Conservation (phyloP, 1,139 yeast genomes). For the Candida sp. region DNA sequence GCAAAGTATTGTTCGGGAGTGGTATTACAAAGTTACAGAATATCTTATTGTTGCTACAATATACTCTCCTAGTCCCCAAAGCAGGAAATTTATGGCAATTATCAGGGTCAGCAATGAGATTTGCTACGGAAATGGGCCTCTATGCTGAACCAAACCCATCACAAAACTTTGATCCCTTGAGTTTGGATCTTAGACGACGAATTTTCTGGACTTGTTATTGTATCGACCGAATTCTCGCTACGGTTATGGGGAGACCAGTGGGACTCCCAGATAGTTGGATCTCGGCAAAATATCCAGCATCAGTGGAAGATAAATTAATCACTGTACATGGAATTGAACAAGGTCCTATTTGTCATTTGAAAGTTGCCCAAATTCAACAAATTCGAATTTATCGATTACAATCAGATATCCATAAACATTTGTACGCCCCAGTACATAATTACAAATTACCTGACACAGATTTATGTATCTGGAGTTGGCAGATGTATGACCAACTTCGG, state of each 20-base stretch:
- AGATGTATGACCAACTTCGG: constrained; percentile 9
- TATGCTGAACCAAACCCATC: constrained; percentile 9
- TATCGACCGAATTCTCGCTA: constrained; percentile 9
- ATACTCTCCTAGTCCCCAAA: constrained; percentile 10
- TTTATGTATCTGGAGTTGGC: constrained; percentile 10
- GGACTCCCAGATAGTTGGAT: constrained; percentile 11
- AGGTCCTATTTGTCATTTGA: constrained; percentile 9
- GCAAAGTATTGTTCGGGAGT: constrained; percentile 3
- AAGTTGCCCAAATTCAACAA: constrained; percentile 9
- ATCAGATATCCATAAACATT: constrained; percentile 8
- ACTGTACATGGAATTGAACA: constrained; percentile 6
- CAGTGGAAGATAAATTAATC: constrained; percentile 9
- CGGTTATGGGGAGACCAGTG: constrained; percentile 9
- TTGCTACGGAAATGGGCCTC: constrained; percentile 11
- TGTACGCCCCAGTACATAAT: constrained; percentile 6
- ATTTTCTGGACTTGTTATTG: constrained; percentile 11
- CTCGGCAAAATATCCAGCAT: constrained; percentile 6
- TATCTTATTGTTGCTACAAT: constrained; percentile 7
- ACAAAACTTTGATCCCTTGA: constrained; percentile 7
- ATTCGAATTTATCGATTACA: constrained; percentile 9
- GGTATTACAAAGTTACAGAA: constrained; percentile 9
- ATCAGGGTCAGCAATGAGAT: constrained; percentile 10
- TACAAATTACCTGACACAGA: background rate
- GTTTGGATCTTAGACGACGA: constrained; percentile 8
- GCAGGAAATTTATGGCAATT: constrained; percentile 11